Evolutionary conservation across 2,329 filamentous ascomycete genomes (phyloP).

Genomic region (Parastagonospora avenae): DNA sequence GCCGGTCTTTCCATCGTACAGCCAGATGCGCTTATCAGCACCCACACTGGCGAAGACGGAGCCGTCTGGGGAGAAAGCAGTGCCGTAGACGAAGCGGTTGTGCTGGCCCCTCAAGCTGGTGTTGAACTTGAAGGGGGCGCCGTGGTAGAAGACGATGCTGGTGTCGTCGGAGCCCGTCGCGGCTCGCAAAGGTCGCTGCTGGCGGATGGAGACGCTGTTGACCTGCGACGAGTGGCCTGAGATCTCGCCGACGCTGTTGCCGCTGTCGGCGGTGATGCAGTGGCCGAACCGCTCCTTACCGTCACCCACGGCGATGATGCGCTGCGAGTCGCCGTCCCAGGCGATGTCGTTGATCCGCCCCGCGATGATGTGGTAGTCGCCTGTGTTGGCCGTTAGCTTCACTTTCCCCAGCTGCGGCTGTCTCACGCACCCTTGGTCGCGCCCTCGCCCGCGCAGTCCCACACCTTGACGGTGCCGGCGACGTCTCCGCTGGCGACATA

Average conservation of each 20-base stretch:
- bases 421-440: conserved; percentile 71
- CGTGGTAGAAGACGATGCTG: conserved; percentile 88
- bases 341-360: conserved; percentile 95
- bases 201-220: conserved; percentile 88
- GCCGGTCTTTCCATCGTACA: conserved; percentile 96
- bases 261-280: conserved; percentile 88
- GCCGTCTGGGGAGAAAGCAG: conserved; percentile 90
- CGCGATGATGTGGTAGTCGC: conserved; percentile 92
- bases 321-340: conserved; percentile 96
- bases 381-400: conserved; percentile 45
- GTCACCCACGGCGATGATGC: conserved; percentile 94
- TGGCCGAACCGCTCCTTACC: conserved; percentile 92
- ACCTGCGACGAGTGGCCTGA: conserved; percentile 88
- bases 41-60: conserved; percentile 82
- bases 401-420: conserved; percentile 9
- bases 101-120: conserved; percentile 79
- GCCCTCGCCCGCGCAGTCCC: conserved; percentile 85
- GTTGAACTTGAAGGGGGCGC: conserved; percentile 94
- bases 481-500: conserved; percentile 93
- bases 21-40: conserved; percentile 87
- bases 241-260: conserved; percentile 94
- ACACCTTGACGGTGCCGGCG: conserved; percentile 83
- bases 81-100: conserved; percentile 85
- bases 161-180: conserved; percentile 91
- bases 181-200: conserved; percentile 87